Evolutionary conservation across 345 rosid genomes (phyloP), one percentile per base, ranked within the genome.

Genomic region (Linum usitatissimum): DNA sequence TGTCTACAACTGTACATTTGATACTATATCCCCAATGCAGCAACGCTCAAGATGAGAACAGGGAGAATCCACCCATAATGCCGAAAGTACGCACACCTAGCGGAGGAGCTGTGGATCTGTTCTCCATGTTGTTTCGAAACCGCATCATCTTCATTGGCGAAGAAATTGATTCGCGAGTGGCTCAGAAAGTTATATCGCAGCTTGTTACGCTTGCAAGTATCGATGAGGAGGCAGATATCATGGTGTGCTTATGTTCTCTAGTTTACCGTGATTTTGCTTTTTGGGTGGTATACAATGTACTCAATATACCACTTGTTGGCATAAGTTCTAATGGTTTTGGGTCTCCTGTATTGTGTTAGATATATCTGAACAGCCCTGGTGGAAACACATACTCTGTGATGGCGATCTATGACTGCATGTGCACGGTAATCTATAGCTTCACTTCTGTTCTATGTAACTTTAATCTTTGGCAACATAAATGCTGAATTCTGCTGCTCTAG

Each of bases 401-500:
- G 79, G 97, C 90, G 58, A 86, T 90, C 57, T 93, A 93, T 76
- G 99, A 93, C 71, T 86, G 97, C 83, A 90, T 90, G 90, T 90
- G 90, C 51, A 90, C 90, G 96, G 99, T 90, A 76, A 68, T 71
- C 61, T 60, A 61, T 34, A 58, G 30, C 45, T 19, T 56, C 15
- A 49, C 12, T 36, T 64, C 42, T 8, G 4, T 56, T 36, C 14
- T 34, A 31, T 42, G 63, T 62, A 45, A 21, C 34, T 8, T 70
- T 48, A 59, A 13, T 39, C 34, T 59, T 21, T 0, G 49, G 20
- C 21, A 48, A 38, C 9, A 18, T 30, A 23, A 53, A 61, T 45
- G 36, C 58, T 51, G 30, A 23, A 28, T 8, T 31, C 53, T 42
- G 53, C 65, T 10, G 19, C 12, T 34, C 62, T 30, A 3, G 30